These are phyloP conservation scores for Puccinia brachypodii DNA, from an alignment of 1,284 basidiomycete species.

Conservation along the genomic window DNA sequence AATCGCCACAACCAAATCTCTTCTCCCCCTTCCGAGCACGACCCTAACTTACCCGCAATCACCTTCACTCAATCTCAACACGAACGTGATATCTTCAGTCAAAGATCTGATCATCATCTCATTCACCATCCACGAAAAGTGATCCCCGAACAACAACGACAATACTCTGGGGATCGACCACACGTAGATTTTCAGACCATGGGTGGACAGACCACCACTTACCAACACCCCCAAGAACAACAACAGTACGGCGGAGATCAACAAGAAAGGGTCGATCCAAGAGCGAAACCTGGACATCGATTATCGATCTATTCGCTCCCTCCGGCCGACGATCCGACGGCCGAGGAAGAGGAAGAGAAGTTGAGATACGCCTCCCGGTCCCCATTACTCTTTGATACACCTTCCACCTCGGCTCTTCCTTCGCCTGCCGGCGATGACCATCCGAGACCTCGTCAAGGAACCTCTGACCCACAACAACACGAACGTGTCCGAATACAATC, in stretches of 20 bases:
- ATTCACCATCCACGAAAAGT: not conserved
- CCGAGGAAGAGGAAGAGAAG: not conserved
- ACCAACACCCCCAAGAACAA: not conserved
- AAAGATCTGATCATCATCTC: not conserved
- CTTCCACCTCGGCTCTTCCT: not conserved
- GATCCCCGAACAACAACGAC: not conserved
- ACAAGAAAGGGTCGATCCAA: no score
- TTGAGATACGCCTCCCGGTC: conserved; percentile 1
- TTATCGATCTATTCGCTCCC: conserved; percentile 39
- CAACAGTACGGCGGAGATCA: no score
- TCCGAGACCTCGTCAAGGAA: not conserved
- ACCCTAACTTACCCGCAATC: conserved; percentile 16
- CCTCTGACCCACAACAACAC: not conserved
- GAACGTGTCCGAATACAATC: not conserved
- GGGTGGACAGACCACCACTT: not conserved
- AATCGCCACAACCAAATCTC: not conserved
- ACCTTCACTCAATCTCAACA: conserved; percentile 20
- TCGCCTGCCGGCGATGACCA: not conserved
- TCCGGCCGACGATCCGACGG: not conserved
- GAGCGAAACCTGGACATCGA: not conserved
- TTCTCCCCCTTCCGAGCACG: not conserved
- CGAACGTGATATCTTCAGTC: not conserved
- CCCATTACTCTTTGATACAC: not conserved
- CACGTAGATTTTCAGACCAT: not conserved
- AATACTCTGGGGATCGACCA: not conserved